A percentile compares a stretch with the other conserved stretches of the same genome.
These are phyloP conservation scores for Deinandra increscens DNA, from an alignment of 129 eudicot species.

Conservation along the genomic window DNA sequence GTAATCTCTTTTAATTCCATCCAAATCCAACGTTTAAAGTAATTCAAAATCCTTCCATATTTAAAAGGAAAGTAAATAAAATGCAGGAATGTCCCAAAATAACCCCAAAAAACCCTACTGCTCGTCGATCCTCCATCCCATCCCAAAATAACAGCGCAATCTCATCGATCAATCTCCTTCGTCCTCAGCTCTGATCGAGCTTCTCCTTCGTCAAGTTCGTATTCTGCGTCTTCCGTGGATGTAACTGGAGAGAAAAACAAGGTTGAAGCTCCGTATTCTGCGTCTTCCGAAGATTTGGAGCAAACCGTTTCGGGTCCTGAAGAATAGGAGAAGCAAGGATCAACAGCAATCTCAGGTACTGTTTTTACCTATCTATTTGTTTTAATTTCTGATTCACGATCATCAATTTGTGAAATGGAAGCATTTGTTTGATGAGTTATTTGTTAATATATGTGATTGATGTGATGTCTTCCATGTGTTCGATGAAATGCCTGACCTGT, in stretches of 20 bases:
- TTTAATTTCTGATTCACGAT: not conserved
- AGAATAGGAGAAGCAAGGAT: constrained; percentile 47
- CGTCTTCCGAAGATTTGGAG: constrained; percentile 29
- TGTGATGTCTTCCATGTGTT: not conserved
- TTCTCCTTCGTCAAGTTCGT: too few relatives aligned
- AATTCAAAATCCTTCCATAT: too few relatives aligned
- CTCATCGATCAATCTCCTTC: too few relatives aligned
- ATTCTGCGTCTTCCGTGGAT: constrained; percentile 48
- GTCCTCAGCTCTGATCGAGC: too few relatives aligned
- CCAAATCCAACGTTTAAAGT: too few relatives aligned
- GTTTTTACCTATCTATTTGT: not conserved
- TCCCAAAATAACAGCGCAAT: too few relatives aligned
- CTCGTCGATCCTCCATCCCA: too few relatives aligned
- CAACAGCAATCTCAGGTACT: constrained; percentile 52
- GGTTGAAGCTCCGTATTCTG: constrained; percentile 30
- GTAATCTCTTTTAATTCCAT: too few relatives aligned
- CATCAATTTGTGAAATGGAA: not conserved
- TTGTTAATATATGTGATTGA: not conserved
- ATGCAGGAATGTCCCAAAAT: too few relatives aligned
- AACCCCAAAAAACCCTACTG: too few relatives aligned
- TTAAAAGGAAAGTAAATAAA: too few relatives aligned
- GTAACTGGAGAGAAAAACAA: constrained; percentile 34
- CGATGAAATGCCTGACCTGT: not conserved
- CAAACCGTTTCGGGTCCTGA: constrained; percentile 39
- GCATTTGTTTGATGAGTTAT: not conserved